Conservation (phyloP, 495 filamentous ascomycete species). For the Penicillium bialowiezense region DNA sequence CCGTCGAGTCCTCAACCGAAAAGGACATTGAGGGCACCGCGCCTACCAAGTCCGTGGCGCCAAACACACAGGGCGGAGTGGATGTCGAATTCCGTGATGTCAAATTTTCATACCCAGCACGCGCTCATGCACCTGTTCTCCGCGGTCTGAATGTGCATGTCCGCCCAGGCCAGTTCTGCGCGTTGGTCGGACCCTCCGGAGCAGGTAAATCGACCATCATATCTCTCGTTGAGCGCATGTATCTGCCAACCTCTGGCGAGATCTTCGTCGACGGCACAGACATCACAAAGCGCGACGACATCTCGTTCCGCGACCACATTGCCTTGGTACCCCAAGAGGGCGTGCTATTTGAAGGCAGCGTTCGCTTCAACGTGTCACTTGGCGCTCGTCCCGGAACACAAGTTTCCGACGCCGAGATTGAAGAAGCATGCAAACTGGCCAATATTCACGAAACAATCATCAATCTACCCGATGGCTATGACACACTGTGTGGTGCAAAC, state of each 20-base stretch:
- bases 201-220: slow-evolving; percentile 59
- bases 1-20: background rate
- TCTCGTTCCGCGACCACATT: slow-evolving; percentile 45
- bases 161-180: slow-evolving; percentile 51
- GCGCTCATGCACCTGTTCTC: slow-evolving; percentile 49
- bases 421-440: slow-evolving; percentile 54
- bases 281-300: slow-evolving; percentile 33
- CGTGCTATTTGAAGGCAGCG: slow-evolving; percentile 51
- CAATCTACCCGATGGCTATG: slow-evolving; percentile 57
- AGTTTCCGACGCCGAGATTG: slow-evolving; percentile 44
- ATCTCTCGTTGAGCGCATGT: slow-evolving; percentile 56
- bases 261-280: slow-evolving; percentile 41
- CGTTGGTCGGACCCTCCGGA: slow-evolving; percentile 57
- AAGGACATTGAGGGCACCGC: slow-evolving; percentile 14
- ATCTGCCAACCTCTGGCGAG: slow-evolving; percentile 41
- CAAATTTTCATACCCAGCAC: slow-evolving; percentile 56
- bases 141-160: slow-evolving; percentile 49
- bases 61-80: slow-evolving; percentile 18
- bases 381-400: slow-evolving; percentile 44
- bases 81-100: slow-evolving; percentile 50
- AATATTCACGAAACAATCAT: slow-evolving; percentile 59
- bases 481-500: slow-evolving; percentile 61
- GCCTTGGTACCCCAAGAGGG: slow-evolving; percentile 54
- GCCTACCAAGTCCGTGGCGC: slow-evolving; percentile 15
- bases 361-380: slow-evolving; percentile 52